Percentiles rank a stretch among this genome's conserved stretches.
These are phyloP conservation scores for Rutstroemia sp. DNA, from an alignment of 2,329 filamentous ascomycete species.

Conservation along the genomic window DNA sequence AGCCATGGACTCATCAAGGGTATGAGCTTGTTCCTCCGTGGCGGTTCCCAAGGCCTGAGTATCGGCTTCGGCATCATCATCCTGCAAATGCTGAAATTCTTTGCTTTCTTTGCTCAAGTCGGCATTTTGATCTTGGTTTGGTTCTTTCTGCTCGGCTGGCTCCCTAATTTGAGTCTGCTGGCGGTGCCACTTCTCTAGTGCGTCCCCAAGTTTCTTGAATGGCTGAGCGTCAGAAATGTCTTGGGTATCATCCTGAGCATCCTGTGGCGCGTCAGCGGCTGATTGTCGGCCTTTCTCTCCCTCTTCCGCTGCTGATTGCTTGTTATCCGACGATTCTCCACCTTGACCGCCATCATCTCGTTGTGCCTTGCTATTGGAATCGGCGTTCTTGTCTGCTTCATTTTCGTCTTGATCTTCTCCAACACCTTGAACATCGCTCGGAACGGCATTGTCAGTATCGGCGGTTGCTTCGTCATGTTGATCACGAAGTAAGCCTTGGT, in stretches of 20 bases:
- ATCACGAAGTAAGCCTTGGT: slow-evolving; percentile 33
- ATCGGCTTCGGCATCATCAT: slow-evolving; percentile 76
- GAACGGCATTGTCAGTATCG: slow-evolving; percentile 54
- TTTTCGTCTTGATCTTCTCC: slow-evolving; percentile 60
- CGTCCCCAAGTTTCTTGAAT: slow-evolving; percentile 92
- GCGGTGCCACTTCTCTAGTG: slow-evolving; percentile 85
- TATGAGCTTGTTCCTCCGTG: slow-evolving; percentile 76
- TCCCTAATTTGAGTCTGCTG: slow-evolving; percentile 72
- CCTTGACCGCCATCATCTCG: slow-evolving; percentile 60
- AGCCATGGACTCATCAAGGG: slow-evolving; percentile 82
- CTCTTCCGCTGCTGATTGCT: slow-evolving; percentile 56
- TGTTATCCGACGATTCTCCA: slow-evolving; percentile 55
- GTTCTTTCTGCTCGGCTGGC: slow-evolving; percentile 44
- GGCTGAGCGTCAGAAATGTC: slow-evolving; percentile 51
- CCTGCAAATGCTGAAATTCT: slow-evolving; percentile 90
- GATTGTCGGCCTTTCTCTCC: slow-evolving; percentile 44
- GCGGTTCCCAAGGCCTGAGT: slow-evolving; percentile 87
- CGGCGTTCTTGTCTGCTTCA: slow-evolving; percentile 53
- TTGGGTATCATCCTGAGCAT: slow-evolving; percentile 31
- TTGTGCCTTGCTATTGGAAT: slow-evolving; percentile 53
- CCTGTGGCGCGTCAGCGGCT: slow-evolving; percentile 33
- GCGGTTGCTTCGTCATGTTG: slow-evolving; percentile 42
- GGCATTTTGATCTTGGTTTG: slow-evolving; percentile 24
- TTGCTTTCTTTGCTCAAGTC: slow-evolving; percentile 60
- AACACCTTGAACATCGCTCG: slow-evolving; percentile 55